Evolutionary conservation across 306 rosid species (phyloP), one percentile per base, ranked within the genome.

Genomic region (Trifolium pratense): DNA sequence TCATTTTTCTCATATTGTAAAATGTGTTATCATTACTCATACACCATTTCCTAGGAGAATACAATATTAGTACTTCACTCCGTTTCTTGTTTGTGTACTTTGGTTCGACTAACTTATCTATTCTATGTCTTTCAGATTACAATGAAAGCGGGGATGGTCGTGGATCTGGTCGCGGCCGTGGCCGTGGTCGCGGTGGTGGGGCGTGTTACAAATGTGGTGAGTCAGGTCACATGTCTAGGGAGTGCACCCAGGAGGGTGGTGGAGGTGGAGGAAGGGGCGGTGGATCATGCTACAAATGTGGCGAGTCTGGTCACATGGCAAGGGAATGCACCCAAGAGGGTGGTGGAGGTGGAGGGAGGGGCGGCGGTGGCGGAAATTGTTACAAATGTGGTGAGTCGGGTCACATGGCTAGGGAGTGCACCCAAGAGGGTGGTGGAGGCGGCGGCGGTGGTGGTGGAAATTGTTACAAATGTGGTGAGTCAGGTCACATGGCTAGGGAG

Each of bases 121-220:
- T 68, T 80, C 11, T 48, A 56, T 72, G 73, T 36, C 56, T 71
- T 40, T 55, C 21, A 84, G 87, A 40, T 25, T 18, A 46, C 75
- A 80, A 74, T 77, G 68, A 59, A 8, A 12, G 11, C 13, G 83
- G 85, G 15, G 43, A 66, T 49, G 76, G 60, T 20, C 39, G 76
- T 20, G 76, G 76, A 9, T 34, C 14, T 31, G 75, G 75, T 0
- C 58, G 9, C 15, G 72, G 78, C 0, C 59, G 68, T 18, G 77
- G 68, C 0, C 68, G 67, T 3, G 70, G 69, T 1, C 70, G 78
- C 5, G 69, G 77, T 3, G 63, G 55, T 43, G 74, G 61, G 1
- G 1, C 61, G 3, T 56, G 61, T 31, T 23, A 56, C 61, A 56
- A 56, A 56, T 56, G 61, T 23, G 61, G 61, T 21, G 61, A 56